phyloP scores from a whole-genome alignment of 1,139 yeast genomes.

The Saccharomycopsis crataegensis region DNA sequence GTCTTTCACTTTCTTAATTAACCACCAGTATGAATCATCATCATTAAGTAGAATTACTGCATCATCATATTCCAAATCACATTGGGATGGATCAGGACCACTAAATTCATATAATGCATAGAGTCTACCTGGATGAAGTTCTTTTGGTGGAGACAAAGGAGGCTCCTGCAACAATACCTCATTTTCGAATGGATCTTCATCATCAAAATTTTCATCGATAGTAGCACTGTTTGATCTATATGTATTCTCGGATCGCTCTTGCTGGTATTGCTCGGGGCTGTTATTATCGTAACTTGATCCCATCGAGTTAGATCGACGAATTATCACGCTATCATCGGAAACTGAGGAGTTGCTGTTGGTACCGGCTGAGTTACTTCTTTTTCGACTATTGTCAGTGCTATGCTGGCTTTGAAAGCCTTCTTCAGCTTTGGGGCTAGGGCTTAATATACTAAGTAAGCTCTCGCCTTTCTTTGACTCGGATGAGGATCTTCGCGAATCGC shows the following conservation, averaged over 20 bases:
- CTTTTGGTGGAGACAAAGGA: conserved; percentile 76
- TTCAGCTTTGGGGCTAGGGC: neutral
- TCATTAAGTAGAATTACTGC: conserved; percentile 79
- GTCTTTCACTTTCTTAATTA: conserved; percentile 64
- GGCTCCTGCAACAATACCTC: conserved; percentile 42
- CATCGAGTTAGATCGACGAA: conserved; percentile 13
- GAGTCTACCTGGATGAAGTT: conserved; percentile 73
- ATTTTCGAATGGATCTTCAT: conserved; percentile 21
- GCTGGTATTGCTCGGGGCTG: neutral
- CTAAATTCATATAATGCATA: conserved; percentile 82
- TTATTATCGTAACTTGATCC: neutral
- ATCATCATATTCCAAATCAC: conserved; percentile 72
- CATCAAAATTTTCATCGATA: conserved; percentile 24
- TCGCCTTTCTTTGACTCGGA: no score
- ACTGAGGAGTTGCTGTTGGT: conserved; percentile 11
- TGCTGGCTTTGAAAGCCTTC: neutral
- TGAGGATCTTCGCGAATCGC: no score
- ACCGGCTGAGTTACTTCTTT: conserved; percentile 8
- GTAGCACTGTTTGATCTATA: neutral
- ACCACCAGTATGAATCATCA: conserved; percentile 95
- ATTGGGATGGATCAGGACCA: conserved; percentile 94
- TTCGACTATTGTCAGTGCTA: neutral
- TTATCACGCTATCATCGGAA: conserved; percentile 28
- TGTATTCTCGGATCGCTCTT: neutral
- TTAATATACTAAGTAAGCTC: no score